Conservation (phyloP, 148 eudicot genomes). For the Vaccinium myrtillus region DNA sequence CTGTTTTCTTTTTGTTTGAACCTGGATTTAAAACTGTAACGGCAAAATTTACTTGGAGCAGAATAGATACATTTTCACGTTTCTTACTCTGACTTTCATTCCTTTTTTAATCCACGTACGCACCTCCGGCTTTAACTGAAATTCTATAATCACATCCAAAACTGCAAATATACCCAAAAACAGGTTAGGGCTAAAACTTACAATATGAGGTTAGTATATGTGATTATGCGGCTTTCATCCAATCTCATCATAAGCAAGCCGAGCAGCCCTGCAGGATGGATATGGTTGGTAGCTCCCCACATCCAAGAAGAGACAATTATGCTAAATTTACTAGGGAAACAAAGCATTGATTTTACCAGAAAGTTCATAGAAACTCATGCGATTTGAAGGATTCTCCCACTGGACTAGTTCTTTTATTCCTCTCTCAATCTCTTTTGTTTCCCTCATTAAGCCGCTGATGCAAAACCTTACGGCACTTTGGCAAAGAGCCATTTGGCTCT, state of each 20-base stretch:
- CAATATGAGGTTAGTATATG: background rate
- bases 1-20: background rate
- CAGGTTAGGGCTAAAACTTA: background rate
- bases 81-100: background rate
- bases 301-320: slow-evolving; percentile 2
- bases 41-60: background rate
- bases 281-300: background rate
- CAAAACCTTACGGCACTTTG: slow-evolving; percentile 38
- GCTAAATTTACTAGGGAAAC: slow-evolving; percentile 1
- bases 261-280: background rate
- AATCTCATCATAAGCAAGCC: background rate
- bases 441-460: slow-evolving; percentile 33
- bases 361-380: slow-evolving; percentile 22
- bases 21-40: background rate
- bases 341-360: background rate
- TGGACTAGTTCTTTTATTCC: slow-evolving; percentile 31
- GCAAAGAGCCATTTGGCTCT: slow-evolving; percentile 21
- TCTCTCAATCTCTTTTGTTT: slow-evolving; percentile 32
- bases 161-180: too few species aligned
- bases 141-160: background rate
- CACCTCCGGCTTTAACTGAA: background rate
- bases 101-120: background rate
- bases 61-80: background rate
- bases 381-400: slow-evolving; percentile 32
- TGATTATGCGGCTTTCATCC: background rate